Percentiles rank a stretch among this genome's conserved stretches.
These are phyloP conservation scores for Ophiostoma angusticollis DNA, from an alignment of 2,329 filamentous ascomycete genomes.

Conservation along the genomic window DNA sequence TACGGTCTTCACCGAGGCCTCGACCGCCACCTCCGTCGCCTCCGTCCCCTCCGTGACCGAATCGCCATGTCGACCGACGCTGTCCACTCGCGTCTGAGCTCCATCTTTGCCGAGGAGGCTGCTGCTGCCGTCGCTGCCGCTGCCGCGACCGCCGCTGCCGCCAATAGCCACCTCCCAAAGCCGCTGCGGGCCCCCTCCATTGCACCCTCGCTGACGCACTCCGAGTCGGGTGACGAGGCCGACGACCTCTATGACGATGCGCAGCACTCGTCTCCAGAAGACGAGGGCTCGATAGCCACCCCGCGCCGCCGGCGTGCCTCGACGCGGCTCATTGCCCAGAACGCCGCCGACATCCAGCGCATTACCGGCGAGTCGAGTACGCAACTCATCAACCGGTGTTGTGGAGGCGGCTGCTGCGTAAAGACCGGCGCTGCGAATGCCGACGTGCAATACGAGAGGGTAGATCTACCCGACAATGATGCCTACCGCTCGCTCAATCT, in stretches of 20 bases:
- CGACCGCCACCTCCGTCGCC: not conserved
- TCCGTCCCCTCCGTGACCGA: not conserved
- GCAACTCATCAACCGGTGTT: slow-evolving; percentile 49
- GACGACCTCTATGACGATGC: slow-evolving; percentile 36
- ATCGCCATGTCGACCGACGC: slow-evolving; percentile 10
- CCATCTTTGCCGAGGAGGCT: slow-evolving; percentile 14
- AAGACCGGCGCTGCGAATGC: slow-evolving; percentile 31
- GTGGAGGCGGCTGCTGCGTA: slow-evolving; percentile 52
- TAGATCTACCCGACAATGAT: slow-evolving; percentile 61
- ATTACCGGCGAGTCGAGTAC: slow-evolving; percentile 52
- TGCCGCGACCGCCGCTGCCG: slow-evolving; percentile 24
- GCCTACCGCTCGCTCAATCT: slow-evolving; percentile 72
- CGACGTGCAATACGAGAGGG: slow-evolving; percentile 37
- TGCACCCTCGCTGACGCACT: slow-evolving; percentile 50
- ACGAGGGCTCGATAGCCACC: slow-evolving; percentile 8
- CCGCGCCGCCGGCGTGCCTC: slow-evolving; percentile 50
- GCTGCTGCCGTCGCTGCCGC: slow-evolving; percentile 11
- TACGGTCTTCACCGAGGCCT: not conserved
- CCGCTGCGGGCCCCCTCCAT: slow-evolving; percentile 35
- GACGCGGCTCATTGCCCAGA: slow-evolving; percentile 54
- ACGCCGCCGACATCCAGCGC: slow-evolving; percentile 46
- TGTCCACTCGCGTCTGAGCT: slow-evolving; percentile 10
- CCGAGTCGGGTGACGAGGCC: slow-evolving; percentile 46
- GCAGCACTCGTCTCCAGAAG: slow-evolving; percentile 25
- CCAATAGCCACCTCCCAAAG: slow-evolving; percentile 27